phyloP scores from a whole-genome alignment of 768 basidiomycete genomes.

The Russula foetens region DNA sequence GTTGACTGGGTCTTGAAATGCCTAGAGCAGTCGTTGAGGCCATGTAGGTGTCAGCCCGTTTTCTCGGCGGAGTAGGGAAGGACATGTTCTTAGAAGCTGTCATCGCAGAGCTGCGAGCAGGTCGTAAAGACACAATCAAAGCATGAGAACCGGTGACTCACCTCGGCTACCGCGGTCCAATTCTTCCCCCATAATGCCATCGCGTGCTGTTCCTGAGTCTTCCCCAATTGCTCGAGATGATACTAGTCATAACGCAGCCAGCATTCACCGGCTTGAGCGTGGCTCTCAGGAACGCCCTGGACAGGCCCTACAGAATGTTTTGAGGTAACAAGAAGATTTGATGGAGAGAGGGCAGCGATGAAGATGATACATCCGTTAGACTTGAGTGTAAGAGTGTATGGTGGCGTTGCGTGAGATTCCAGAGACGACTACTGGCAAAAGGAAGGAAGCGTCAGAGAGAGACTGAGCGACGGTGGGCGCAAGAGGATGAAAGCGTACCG shows the following conservation, averaged over 20 bases:
- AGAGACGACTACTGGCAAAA: conserved; percentile 65
- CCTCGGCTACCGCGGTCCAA: conserved; percentile 90
- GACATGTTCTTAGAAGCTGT: conserved; percentile 95
- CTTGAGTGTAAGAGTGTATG: conserved; percentile 85
- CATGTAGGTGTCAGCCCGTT: conserved; percentile 90
- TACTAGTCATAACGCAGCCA: conserved; percentile 81
- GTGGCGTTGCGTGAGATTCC: conserved; percentile 56
- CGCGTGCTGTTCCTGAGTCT: conserved; percentile 71
- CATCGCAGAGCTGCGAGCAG: conserved; percentile 80
- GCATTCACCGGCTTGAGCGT: conserved; percentile 74
- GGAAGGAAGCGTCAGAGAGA: neutral
- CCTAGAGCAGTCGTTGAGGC: conserved; percentile 64
- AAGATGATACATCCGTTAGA: conserved; percentile 98
- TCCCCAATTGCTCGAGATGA: conserved; percentile 53
- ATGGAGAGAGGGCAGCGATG: conserved; percentile 72
- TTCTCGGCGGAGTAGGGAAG: conserved; percentile 71
- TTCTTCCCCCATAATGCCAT: conserved; percentile 66
- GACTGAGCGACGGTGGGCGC: neutral
- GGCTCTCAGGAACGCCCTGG: conserved; percentile 39
- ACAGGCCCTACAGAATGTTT: conserved; percentile 81
- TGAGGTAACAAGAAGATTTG: conserved; percentile 76
- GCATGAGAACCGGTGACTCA: conserved; percentile 29
- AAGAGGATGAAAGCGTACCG: conserved; percentile 41
- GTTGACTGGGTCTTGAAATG: conserved; percentile 68
- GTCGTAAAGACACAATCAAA: neutral